phyloP scores from a whole-genome alignment of 2,329 filamentous ascomycete genomes.

The Trichoderma citrinoviride region DNA sequence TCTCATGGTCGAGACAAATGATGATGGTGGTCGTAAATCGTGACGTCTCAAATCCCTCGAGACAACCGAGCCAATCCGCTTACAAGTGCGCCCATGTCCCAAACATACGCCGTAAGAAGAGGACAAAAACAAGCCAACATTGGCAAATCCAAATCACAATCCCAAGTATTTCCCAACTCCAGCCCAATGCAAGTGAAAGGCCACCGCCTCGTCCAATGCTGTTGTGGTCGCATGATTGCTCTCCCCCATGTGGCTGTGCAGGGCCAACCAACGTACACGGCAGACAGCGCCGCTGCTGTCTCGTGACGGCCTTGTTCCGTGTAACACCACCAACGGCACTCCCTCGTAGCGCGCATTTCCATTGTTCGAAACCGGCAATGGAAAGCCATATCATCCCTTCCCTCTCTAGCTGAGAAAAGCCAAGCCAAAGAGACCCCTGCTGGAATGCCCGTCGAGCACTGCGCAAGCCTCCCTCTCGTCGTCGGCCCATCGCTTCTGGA shows the following conservation, averaged over 20 bases:
- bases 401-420: background rate
- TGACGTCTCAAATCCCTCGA: background rate
- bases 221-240: constrained; percentile 2
- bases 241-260: background rate
- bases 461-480: constrained; percentile 11
- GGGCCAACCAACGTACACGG: background rate
- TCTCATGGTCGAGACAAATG: background rate
- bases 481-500: constrained; percentile 24
- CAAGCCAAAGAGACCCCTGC: background rate
- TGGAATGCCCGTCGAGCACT: background rate
- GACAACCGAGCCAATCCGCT: background rate
- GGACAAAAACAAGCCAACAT: background rate
- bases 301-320: background rate
- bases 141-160: background rate
- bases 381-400: background rate
- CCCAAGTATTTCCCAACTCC: background rate
- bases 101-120: background rate
- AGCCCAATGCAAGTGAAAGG: background rate
- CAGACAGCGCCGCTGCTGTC: background rate
- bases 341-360: no score
- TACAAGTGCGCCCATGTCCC: background rate
- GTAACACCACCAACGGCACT: background rate
- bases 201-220: background rate
- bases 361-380: background rate
- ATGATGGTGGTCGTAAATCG: background rate